These are phyloP conservation scores for Schizopora paradoxa DNA, from an alignment of 1,284 basidiomycete genomes.

Conservation along the genomic window DNA sequence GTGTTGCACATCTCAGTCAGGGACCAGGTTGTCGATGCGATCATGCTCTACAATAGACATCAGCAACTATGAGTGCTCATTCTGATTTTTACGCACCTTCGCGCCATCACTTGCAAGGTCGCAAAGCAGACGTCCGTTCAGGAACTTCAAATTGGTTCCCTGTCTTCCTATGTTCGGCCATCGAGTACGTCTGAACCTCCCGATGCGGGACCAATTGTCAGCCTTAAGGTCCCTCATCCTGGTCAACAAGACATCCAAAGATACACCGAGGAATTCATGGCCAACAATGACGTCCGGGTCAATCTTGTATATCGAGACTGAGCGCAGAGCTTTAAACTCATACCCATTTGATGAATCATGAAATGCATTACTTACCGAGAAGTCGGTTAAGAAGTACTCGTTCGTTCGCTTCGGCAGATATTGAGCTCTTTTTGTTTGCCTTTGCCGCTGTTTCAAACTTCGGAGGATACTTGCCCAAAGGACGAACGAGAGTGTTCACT, in stretches of 20 bases:
- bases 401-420: conserved; percentile 79
- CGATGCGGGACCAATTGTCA: conserved; percentile 92
- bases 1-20: conserved; percentile 95
- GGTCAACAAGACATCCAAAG: conserved; percentile 87
- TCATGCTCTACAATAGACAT: conserved; percentile 66
- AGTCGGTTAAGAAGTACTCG: conserved; percentile 82
- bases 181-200: conserved; percentile 82
- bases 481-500: conserved; percentile 88
- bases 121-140: conserved; percentile 85
- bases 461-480: conserved; percentile 84
- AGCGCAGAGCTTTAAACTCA: neutral
- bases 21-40: conserved; percentile 95
- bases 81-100: conserved; percentile 51
- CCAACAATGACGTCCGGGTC: conserved; percentile 96
- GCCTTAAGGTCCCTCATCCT: conserved; percentile 87
- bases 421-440: conserved; percentile 60
- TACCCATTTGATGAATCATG: neutral
- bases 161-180: conserved; percentile 82
- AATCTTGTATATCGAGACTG: conserved; percentile 77
- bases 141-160: conserved; percentile 79
- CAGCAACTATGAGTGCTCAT: neutral
- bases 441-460: conserved; percentile 74
- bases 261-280: conserved; percentile 91
- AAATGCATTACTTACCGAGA: conserved; percentile 45
- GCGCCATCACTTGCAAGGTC: conserved; percentile 94